Evolutionary conservation across 2,329 filamentous ascomycete genomes (phyloP).

Genomic region (Dendrostoma leiphaemia): DNA sequence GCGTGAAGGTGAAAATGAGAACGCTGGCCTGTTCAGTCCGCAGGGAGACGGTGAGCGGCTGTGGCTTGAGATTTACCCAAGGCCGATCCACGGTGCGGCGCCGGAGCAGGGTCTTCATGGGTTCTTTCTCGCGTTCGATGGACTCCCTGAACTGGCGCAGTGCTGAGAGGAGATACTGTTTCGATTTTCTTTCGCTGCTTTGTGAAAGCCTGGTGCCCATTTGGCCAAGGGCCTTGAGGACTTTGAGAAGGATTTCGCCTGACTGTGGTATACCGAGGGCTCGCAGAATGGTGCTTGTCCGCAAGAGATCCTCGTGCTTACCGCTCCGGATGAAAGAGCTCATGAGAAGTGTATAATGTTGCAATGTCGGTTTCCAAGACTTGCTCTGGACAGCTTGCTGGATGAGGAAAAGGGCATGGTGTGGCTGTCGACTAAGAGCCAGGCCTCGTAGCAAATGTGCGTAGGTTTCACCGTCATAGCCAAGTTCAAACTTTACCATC

Average conservation of each 20-base stretch:
- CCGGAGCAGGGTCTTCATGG: not conserved
- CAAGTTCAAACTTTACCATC: conserved; percentile 47
- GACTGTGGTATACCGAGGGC: conserved; percentile 39
- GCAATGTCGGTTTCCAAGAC: conserved; percentile 42
- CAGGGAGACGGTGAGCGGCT: conserved; percentile 25
- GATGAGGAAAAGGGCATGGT: conserved; percentile 49
- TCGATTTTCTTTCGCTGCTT: conserved; percentile 12
- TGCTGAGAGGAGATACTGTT: conserved; percentile 30
- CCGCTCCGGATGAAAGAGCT: conserved; percentile 45
- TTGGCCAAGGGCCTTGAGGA: conserved; percentile 39
- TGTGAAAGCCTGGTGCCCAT: not conserved
- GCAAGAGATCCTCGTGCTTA: conserved; percentile 40
- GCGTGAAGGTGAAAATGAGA: conserved; percentile 39
- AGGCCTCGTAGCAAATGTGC: conserved; percentile 48
- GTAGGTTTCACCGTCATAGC: conserved; percentile 51
- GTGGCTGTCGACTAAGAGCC: conserved; percentile 45
- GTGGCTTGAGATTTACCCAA: conserved; percentile 24
- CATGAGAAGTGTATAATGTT: conserved; percentile 55
- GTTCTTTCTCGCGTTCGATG: conserved; percentile 20
- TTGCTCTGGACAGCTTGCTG: conserved; percentile 40
- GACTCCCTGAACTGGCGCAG: conserved; percentile 34
- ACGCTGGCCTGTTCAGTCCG: conserved; percentile 38
- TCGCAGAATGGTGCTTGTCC: conserved; percentile 42
- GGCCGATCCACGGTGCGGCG: conserved; percentile 21
- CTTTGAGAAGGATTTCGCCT: conserved; percentile 40